Percentiles rank a stretch among this genome's conserved stretches.
phyloP scores from a whole-genome alignment of 192 early-diverging fungal genomes.

The Coemansia sp. region DNA sequence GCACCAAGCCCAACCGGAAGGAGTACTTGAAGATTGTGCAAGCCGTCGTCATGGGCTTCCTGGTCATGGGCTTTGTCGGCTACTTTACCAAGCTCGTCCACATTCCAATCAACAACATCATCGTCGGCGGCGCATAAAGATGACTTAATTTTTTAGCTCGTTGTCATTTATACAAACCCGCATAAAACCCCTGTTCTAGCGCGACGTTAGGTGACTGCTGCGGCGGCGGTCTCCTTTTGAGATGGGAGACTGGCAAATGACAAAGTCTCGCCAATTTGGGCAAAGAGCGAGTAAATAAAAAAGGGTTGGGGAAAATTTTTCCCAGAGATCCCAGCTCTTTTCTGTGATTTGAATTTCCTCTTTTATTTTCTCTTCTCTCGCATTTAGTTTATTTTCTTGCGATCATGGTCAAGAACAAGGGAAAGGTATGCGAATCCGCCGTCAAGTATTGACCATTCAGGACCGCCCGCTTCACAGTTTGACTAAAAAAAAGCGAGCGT shows the following conservation, averaged over 20 bases:
- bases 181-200: slow-evolving; percentile 10
- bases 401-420: slow-evolving; percentile 91
- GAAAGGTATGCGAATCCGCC: slow-evolving; percentile 69
- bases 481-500: too few relatives aligned
- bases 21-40: slow-evolving; percentile 94
- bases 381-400: not conserved
- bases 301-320: slow-evolving; percentile 22
- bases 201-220: too few relatives aligned
- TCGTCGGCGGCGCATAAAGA: slow-evolving; percentile 68
- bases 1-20: slow-evolving; percentile 95
- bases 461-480: too few relatives aligned
- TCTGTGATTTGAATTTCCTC: not conserved
- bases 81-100: slow-evolving; percentile 99
- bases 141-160: not conserved
- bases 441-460: too few relatives aligned
- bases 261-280: too few relatives aligned
- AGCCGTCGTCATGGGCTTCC: slow-evolving; percentile 92
- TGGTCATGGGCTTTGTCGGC: slow-evolving; percentile 95
- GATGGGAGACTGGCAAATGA: not conserved
- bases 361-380: not conserved
- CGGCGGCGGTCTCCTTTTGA: too few relatives aligned
- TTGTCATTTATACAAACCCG: not conserved
- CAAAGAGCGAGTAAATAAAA: too few relatives aligned
- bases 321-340: not conserved
- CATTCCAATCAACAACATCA: slow-evolving; percentile 99